Evolutionary conservation across 1,139 yeast species (phyloP), one percentile per base, ranked within the genome.

Genomic region (Protomyces inouyei): DNA sequence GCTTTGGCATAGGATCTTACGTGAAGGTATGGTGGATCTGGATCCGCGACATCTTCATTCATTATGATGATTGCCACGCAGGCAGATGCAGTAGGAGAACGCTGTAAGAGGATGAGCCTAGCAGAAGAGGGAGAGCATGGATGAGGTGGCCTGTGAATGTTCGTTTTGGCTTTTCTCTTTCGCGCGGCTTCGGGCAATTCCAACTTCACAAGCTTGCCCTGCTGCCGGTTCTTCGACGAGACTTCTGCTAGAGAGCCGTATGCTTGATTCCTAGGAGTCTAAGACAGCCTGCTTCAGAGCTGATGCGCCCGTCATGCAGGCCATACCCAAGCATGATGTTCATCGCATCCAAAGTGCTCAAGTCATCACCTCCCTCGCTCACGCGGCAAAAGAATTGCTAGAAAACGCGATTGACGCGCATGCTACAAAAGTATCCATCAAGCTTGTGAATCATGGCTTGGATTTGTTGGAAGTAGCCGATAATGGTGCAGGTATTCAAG

Each of bases 331-430:
- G 3, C 69, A 72, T 4, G 88, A 87, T 69, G 80, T 91, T 9
- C 90, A 88, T 69, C 79, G 82, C 67, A 83, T 93, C 65, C 90
- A 97, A 0, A 89, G 97, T 0, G 97, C 97, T 0, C 98, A 93
- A 74, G 98, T 93, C 21, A 88, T 93, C 28, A 83, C 86, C 6
- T 96, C 89, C 71, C 76, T 93, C 46, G 79, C 83, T 0, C 83
- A 92, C 0, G 87, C 89, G 0, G 84, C 87, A 40, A 93, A 93
- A 72, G 98, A 93, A 73, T 76, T 92, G 10, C 79, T 93, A 1
- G 98, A 93, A 71, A 93, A 93, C 73, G 78, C 53, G 16, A 46
- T 55, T 18, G 64, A 54, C 45, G 77, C 93, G 9, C 98, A 92
- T 75, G 95, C 97, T 0, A 74, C 79, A 36, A 82, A 95, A 28